These are phyloP conservation scores for Pseudoturritis turrita DNA, from an alignment of 345 rosid genomes.

Conservation along the genomic window DNA sequence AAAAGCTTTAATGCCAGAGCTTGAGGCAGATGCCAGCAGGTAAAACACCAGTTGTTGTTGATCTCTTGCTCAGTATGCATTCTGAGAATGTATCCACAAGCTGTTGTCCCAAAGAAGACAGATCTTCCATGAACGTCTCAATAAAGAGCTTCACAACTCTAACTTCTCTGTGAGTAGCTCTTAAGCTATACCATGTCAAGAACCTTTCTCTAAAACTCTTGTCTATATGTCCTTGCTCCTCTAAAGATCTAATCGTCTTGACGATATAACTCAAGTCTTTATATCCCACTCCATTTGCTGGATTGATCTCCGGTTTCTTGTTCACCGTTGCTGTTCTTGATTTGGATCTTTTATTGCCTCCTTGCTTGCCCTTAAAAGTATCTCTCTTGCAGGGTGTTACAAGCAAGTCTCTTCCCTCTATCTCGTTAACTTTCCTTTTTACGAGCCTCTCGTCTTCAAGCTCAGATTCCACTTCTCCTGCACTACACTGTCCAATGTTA, in stretches of 20 bases:
- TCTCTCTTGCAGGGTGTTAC: constrained; percentile 77
- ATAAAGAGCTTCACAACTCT: constrained; percentile 80
- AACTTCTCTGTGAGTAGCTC: constrained; percentile 74
- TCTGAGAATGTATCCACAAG: constrained; percentile 89
- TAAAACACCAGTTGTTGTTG: constrained; percentile 39
- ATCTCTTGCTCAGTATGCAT: constrained; percentile 47
- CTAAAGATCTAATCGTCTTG: constrained; percentile 74
- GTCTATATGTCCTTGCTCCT: constrained; percentile 82
- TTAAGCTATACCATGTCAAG: constrained; percentile 89
- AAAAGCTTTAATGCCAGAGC: constrained; percentile 68
- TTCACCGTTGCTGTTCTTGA: constrained; percentile 38
- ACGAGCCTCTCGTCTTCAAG: constrained; percentile 1
- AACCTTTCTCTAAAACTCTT: constrained; percentile 92
- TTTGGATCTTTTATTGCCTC: constrained; percentile 44
- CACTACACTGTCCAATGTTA: constrained; percentile 25
- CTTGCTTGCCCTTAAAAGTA: constrained; percentile 39
- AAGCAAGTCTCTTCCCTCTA: constrained; percentile 55
- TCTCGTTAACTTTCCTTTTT: constrained; percentile 43
- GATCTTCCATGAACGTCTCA: constrained; percentile 67
- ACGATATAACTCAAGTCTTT: constrained; percentile 74
- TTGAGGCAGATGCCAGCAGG: constrained; percentile 84
- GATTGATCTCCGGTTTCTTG: constrained; percentile 43
- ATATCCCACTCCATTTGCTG: constrained; percentile 44
- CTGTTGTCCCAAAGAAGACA: constrained; percentile 80
- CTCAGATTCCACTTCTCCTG: constrained; percentile 27